Percentiles rank a stretch among this genome's conserved stretches.
phyloP scores from a whole-genome alignment of 2,329 filamentous ascomycete species.

The Aulographum hederae region DNA sequence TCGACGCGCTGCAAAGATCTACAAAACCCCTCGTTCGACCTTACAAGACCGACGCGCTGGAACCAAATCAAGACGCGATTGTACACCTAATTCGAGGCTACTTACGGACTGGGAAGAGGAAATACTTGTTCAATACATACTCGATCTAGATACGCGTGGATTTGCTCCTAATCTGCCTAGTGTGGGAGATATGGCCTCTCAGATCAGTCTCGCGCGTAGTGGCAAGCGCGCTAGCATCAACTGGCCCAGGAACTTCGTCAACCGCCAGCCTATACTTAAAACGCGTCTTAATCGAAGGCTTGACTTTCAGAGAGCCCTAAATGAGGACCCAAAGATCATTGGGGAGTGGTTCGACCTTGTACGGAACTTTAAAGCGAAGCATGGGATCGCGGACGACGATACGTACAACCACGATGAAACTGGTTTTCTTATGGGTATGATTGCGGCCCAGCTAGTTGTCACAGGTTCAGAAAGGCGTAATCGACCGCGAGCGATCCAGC shows the following conservation, averaged over 20 bases:
- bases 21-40: not conserved
- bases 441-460: slow-evolving; percentile 10
- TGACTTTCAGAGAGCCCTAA: slow-evolving; percentile 2
- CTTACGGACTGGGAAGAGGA: not conserved
- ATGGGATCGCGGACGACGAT: slow-evolving; percentile 4
- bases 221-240: not conserved
- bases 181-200: not conserved
- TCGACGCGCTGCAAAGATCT: not conserved
- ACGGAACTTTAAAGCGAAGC: slow-evolving; percentile 2
- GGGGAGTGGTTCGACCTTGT: slow-evolving; percentile 2
- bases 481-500: slow-evolving; percentile 8
- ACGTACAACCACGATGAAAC: slow-evolving; percentile 12
- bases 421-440: slow-evolving; percentile 15
- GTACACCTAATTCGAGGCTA: not conserved
- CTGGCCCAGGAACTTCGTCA: slow-evolving; percentile 1
- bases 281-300: slow-evolving; percentile 1
- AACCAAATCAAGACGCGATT: not conserved
- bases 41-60: not conserved
- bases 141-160: not conserved
- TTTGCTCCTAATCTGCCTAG: not conserved
- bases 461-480: slow-evolving; percentile 9
- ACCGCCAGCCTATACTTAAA: not conserved
- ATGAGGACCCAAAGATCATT: slow-evolving; percentile 3
- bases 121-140: not conserved
- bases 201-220: not conserved